Evolutionary conservation across 2,329 filamentous ascomycete genomes (phyloP).

Genomic region (Diaporthe helianthi): DNA sequence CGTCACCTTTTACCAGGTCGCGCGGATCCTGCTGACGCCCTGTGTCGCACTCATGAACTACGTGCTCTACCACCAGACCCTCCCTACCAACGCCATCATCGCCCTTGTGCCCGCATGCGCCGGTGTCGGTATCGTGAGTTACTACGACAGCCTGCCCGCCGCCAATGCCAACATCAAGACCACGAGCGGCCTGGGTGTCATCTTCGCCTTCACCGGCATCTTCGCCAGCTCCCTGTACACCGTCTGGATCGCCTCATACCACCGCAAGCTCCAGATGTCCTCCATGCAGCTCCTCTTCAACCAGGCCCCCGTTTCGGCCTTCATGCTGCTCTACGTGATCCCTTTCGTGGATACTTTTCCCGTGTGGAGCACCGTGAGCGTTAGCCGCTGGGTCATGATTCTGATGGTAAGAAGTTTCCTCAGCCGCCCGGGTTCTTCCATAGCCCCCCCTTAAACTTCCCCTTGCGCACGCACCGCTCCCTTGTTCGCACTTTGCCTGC

Average conservation of each 20-base stretch:
- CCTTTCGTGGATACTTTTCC: conserved; percentile 71
- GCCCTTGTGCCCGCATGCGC: conserved; percentile 67
- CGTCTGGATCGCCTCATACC: conserved; percentile 71
- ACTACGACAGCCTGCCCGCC: conserved; percentile 68
- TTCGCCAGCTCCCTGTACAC: conserved; percentile 73
- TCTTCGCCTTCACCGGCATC: conserved; percentile 70
- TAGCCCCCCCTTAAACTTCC: not conserved
- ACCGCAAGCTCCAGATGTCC: conserved; percentile 69
- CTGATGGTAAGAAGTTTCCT: conserved; percentile 56
- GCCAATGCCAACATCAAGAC: conserved; percentile 57
- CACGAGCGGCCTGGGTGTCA: conserved; percentile 64
- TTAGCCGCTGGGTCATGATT: conserved; percentile 65
- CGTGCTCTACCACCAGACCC: conserved; percentile 62
- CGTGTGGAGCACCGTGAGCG: conserved; percentile 57
- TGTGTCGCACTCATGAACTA: conserved; percentile 71
- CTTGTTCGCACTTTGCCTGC: not conserved
- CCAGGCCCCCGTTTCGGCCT: conserved; percentile 68
- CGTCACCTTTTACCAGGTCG: conserved; percentile 75
- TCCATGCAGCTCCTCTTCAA: conserved; percentile 75
- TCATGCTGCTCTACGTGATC: conserved; percentile 70
- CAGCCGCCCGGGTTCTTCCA: not conserved
- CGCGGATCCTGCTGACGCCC: conserved; percentile 71
- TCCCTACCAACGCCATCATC: conserved; percentile 60
- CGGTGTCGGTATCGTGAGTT: conserved; percentile 71
- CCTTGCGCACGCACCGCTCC: not conserved